Evolutionary conservation across 768 basidiomycete genomes (phyloP), one percentile per base, ranked within the genome.

Genomic region (Phylloporus sp.): DNA sequence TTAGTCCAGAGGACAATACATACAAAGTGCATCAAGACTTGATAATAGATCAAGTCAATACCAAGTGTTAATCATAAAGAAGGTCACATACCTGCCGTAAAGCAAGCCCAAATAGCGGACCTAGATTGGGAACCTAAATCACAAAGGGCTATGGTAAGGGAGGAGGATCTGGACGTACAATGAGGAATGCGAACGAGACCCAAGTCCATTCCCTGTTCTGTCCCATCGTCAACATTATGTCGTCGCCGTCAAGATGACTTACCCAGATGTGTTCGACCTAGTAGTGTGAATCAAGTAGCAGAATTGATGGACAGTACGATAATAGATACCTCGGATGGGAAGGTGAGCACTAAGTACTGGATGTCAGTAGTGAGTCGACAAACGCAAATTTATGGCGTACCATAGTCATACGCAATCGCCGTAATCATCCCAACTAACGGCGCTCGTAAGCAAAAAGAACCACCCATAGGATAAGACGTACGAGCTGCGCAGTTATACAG

Each of bases 221-320:
- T 22, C n/a, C 20, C 6, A 15, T 9, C 3, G 29, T 53, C 31
- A 42, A 17, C 17, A 3, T 11, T 9, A 5, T 7, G 29, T 23
- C 5, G 3, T 5, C 1, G 1, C 9, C 21, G 1, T 21, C 15
- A n/a, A 35, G 20, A 20, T n/a, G 11, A 3, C 50, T 23, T n/a
- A 41, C 53, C 53, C 53, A 54, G 5, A 53, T 36, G 9, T 54
- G 14, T 0, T 44, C 28, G n/a, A 53, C 29, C 53, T n/a, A n/a
- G n/a, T 54, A 20, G 11, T n/a, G 6, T 9, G 10, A 13, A 24
- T 4, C 13, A 24, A 26, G 15, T 29, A 1, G 17, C 20, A 11
- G 27, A 34, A 24, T n/a, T 3, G 3, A 23, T 4, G 27, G 22
- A 34, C 4, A 26, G 35, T 10, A 20, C 2, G n/a, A 34, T 1